Evolutionary conservation across 106 monocot genomes (phyloP), one percentile per base, ranked within the genome.

Genomic region (Acanthochlamys bracteata): DNA sequence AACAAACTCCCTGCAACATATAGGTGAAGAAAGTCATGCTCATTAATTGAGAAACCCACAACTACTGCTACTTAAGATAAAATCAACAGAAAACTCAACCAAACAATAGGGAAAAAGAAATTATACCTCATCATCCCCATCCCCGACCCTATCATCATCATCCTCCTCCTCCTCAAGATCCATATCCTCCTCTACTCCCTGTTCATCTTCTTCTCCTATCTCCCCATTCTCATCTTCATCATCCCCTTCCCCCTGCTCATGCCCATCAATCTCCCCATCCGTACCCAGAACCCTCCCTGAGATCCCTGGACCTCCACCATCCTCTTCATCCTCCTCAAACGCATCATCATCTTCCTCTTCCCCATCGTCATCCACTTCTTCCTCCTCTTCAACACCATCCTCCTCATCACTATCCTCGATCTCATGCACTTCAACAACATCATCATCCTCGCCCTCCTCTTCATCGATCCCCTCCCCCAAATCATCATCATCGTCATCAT

Each of bases 51-150:
- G 33, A 33, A 33, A 33, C 33, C 33, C 33, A 33, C 33, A 33
- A 33, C 4, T 3, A 33, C 33, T 6, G 33, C 33, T 33, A 33
- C 1, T 1, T 33, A 33, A 33, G 33, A 33, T 6, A 33, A 33
- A 33, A 1, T 33, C 33, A 33, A 33, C 33, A 33, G 33, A 33
- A 33, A 33, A 33, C 33, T 33, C 6, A 1, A 33, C 33, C 33
- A 3, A 33, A 6, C 33, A 6, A 33, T 33, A 3, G 46, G 15
- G 56, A n/a, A 42, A 59, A 49, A 33, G 24, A n/a, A 24, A 77
- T 59, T 71, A 70, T 76, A 91, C 91, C 91, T 92, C 89, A 73
- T 90, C 93, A 51, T 86, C 82, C 2, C 60, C 86, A 41, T 84
- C 82, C 40, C 74, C 83, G 23, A 33, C 33, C 33, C 33, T 6